These are phyloP conservation scores for Candida cerambycidarum DNA, from an alignment of 805 yeast genomes.

Conservation along the genomic window DNA sequence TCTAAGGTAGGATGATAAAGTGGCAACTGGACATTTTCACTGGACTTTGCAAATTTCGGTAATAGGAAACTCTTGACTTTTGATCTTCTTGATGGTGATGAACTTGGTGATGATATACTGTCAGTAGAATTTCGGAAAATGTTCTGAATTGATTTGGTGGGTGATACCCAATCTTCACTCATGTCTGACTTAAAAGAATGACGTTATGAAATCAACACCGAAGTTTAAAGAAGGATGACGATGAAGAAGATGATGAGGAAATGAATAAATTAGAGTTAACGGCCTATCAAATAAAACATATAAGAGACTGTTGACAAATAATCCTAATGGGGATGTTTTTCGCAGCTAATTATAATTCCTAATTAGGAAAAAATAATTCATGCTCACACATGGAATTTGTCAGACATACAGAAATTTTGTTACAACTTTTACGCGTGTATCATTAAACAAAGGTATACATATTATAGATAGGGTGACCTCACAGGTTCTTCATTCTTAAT, in stretches of 20 bases:
- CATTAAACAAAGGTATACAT: constrained; percentile 7
- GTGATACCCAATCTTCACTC: constrained; percentile 21
- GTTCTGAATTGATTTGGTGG: constrained; percentile 25
- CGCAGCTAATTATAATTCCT: constrained; percentile 3
- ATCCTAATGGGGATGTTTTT: constrained; percentile 2
- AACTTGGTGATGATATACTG: constrained; percentile 13
- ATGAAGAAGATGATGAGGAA: too few species aligned
- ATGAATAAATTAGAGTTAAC: too few species aligned
- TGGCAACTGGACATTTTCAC: not conserved
- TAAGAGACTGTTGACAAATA: constrained; percentile 1
- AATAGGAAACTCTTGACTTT: constrained; percentile 1
- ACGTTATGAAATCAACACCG: too few species aligned
- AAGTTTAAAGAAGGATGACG: too few species aligned
- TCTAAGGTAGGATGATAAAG: constrained; percentile 5
- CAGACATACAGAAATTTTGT: too few species aligned
- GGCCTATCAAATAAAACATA: too few species aligned
- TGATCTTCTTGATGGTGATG: constrained; percentile 6
- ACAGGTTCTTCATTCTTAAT: constrained; percentile 12
- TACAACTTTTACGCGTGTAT: constrained; percentile 6
- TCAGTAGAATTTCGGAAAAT: constrained; percentile 23
- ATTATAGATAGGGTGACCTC: not conserved
- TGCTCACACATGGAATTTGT: too few species aligned
- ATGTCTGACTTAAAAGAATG: not conserved
- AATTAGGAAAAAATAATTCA: too few species aligned
- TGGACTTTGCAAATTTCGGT: not conserved